Conservation (phyloP, 2,329 filamentous ascomycete species). For the Colletotrichum destructivum region DNA sequence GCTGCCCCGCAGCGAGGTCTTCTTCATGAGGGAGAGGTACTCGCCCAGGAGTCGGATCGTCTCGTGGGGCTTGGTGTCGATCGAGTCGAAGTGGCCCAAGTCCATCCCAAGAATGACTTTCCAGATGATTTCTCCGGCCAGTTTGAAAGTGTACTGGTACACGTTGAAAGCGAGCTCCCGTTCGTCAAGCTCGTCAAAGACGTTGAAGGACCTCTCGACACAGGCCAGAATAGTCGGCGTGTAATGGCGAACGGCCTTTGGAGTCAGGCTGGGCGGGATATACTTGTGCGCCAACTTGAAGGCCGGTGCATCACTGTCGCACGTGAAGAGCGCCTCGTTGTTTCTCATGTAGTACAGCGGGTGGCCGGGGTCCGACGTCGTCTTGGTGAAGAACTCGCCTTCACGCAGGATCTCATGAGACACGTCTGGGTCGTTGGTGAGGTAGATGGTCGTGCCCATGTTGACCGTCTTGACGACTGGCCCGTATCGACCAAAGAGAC, state of each 20-base stretch:
- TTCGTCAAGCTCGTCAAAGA: conserved; percentile 13
- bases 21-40: conserved; percentile 36
- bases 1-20: conserved; percentile 6
- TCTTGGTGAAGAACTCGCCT: conserved; percentile 27
- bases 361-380: conserved; percentile 18
- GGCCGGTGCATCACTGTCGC: conserved; percentile 5
- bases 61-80: conserved; percentile 20
- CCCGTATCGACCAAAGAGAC: conserved; percentile 15
- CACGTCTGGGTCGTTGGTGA: conserved; percentile 30
- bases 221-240: not conserved
- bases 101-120: conserved; percentile 23
- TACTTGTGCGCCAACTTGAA: conserved; percentile 23
- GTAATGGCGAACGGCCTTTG: conserved; percentile 22
- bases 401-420: conserved; percentile 27
- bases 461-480: conserved; percentile 30
- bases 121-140: conserved; percentile 28
- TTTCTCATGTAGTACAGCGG: conserved; percentile 33
- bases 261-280: conserved; percentile 27
- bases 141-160: conserved; percentile 27
- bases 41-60: conserved; percentile 25
- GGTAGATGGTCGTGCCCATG: conserved; percentile 21
- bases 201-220: conserved; percentile 8
- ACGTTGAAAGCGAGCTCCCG: conserved; percentile 29
- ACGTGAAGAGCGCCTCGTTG: conserved; percentile 23
- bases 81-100: conserved; percentile 24